Conservation (phyloP, 2,329 filamentous ascomycete genomes). For the Verticillium klebahnii region DNA sequence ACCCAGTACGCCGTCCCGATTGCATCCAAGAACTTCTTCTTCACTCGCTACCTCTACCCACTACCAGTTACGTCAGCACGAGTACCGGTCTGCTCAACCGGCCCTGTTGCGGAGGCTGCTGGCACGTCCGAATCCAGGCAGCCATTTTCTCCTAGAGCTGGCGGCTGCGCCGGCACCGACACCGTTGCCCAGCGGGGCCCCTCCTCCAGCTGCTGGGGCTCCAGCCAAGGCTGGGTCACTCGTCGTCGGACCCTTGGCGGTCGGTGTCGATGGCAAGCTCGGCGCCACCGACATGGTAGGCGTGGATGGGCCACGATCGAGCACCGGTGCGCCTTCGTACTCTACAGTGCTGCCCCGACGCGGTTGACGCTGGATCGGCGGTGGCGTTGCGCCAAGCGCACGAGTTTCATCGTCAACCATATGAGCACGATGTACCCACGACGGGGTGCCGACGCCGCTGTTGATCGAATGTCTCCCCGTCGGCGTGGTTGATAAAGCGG, state of each 20-base stretch:
- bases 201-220: conserved; percentile 4
- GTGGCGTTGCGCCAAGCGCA: conserved; percentile 44
- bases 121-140: conserved; percentile 23
- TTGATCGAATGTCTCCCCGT: conserved; percentile 6
- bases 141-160: conserved; percentile 22
- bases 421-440: conserved; percentile 30
- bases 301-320: neutral
- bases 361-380: conserved; percentile 47
- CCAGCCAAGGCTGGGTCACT: conserved; percentile 2
- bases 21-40: neutral
- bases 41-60: neutral
- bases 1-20: neutral
- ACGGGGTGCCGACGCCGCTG: conserved; percentile 30
- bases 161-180: conserved; percentile 4
- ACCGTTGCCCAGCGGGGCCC: conserved; percentile 4
- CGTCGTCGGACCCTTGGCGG: conserved; percentile 1
- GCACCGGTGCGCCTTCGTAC: conserved; percentile 8
- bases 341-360: conserved; percentile 11
- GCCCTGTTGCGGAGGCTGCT: conserved; percentile 20
- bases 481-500: conserved; percentile 10
- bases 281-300: conserved; percentile 3
- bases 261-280: neutral
- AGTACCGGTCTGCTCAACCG: neutral
- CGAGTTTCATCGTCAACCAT: conserved; percentile 34
- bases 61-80: neutral